Percentiles rank a stretch among this genome's conserved stretches.
Conservation (phyloP, 192 early-diverging fungal species). For the Haplosporangium gracile region DNA sequence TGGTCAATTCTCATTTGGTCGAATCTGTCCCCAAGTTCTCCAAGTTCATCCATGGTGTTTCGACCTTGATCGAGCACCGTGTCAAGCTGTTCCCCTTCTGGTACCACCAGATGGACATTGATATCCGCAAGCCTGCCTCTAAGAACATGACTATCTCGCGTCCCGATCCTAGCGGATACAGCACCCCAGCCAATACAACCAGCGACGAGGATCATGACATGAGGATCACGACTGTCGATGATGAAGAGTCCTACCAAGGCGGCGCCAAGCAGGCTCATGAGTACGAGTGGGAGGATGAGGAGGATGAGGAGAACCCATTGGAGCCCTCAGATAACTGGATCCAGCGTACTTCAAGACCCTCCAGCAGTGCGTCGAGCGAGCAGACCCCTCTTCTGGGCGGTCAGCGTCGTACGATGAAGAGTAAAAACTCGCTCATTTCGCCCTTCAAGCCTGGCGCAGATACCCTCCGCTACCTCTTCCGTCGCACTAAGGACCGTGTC, state of each 20-base stretch:
- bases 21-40: constrained; percentile 97
- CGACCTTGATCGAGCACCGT: constrained; percentile 84
- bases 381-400: constrained; percentile 44
- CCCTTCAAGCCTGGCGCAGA: constrained; percentile 56
- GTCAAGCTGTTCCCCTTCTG: constrained; percentile 94
- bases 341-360: constrained; percentile 29
- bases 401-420: constrained; percentile 16
- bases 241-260: constrained; percentile 34
- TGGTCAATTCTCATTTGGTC: constrained; percentile 91
- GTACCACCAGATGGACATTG: constrained; percentile 94
- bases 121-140: constrained; percentile 86
- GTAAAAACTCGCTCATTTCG: constrained; percentile 45
- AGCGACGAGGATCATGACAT: constrained; percentile 53
- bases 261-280: constrained; percentile 31
- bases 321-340: constrained; percentile 51
- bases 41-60: constrained; percentile 97
- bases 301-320: constrained; percentile 49
- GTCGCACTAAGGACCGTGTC: constrained; percentile 28
- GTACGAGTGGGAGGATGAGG: constrained; percentile 43
- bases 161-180: constrained; percentile 60
- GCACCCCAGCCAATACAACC: constrained; percentile 54
- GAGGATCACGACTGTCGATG: constrained; percentile 31
- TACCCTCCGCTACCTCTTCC: constrained; percentile 55
- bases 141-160: constrained; percentile 67
- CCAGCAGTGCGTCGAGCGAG: constrained; percentile 45